Evolutionary conservation across 352 stramenopile genomes (phyloP).

Genomic region (Phytophthora sp.): DNA sequence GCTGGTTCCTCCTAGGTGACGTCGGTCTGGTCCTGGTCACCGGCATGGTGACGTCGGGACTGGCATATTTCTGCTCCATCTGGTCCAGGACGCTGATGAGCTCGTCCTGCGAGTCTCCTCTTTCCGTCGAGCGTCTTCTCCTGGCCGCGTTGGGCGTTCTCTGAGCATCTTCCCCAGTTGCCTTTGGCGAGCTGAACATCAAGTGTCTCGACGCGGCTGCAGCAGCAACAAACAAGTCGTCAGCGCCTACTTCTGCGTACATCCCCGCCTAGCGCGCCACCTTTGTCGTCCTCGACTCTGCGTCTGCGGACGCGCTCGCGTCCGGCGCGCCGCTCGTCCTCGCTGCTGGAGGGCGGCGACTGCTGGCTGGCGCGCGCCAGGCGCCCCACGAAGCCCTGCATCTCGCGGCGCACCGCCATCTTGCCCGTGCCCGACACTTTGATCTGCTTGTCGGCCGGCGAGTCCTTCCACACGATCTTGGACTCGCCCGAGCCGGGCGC

Average conservation of each 20-base stretch:
- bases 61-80: constrained; percentile 68
- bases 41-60: constrained; percentile 20
- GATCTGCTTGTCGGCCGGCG: constrained; percentile 81
- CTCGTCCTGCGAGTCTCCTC: constrained; percentile 63
- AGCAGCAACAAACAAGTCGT: background rate
- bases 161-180: background rate
- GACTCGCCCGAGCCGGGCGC: constrained; percentile 31
- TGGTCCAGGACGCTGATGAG: constrained; percentile 63
- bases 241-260: too few species aligned
- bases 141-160: constrained; percentile 1
- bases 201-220: constrained; percentile 51
- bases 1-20: background rate
- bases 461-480: constrained; percentile 85
- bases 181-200: constrained; percentile 48
- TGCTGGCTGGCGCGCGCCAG: constrained; percentile 62
- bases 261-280: too few species aligned
- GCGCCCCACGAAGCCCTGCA: constrained; percentile 73
- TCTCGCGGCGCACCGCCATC: constrained; percentile 65
- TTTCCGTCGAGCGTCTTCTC: constrained; percentile 18
- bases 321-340: constrained; percentile 12
- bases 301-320: constrained; percentile 7
- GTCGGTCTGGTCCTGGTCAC: background rate
- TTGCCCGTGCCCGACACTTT: constrained; percentile 73
- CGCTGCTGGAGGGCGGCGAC: constrained; percentile 30
- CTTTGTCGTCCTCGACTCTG: constrained; percentile 22